Evolutionary conservation across 2,329 filamentous ascomycete species (phyloP), one percentile per base, ranked within the genome.

Genomic region (Coleophoma eucalyptorum): DNA sequence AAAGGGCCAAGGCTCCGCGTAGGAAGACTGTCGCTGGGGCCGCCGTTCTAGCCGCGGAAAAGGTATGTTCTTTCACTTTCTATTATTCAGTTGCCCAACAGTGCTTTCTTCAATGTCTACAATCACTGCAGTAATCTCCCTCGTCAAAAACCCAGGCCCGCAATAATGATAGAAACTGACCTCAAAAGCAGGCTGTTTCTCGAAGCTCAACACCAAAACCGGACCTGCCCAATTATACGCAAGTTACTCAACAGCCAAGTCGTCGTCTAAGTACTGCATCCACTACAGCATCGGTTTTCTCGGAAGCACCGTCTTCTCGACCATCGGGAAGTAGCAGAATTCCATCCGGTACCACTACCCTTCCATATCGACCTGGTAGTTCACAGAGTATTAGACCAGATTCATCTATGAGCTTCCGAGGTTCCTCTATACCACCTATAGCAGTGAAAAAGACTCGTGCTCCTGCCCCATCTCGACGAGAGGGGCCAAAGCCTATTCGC

Each of bases 1-100:
- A 72, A 31, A 69, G 67, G 48, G 55, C 61, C 16, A 64, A 66
- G 56, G 61, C 65, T 50, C 73, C 71, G 56, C 78, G 86, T 32
- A 74, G 87, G 49, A 86, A 75, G 55, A 90, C 85, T 0, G 78
- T 86, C 42, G 78, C 76, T 26, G 78, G 77, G 26, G 65, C 77
- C 1, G 67, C 78, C 2, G 70, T 74, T 34, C 59, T 79, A 7
- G 68, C 73, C 37, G 66, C 65, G 13, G 72, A 76, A 19, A 75
- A 74, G 65, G 73, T 72, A 61, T 50, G 46, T 21, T 34, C 44
- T 53, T 48, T 53, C 44, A 56, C 50, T 54, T 31, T 19, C 31
- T 12, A 5, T 35, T 42, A 26, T 43, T 45, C 18, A 8, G 5
- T 43, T 46, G 37, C 33, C 49, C 20, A 3, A 18, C 11, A 20